A percentile compares a stretch with the other conserved stretches of the same genome.
Evolutionary conservation across 2,329 filamentous ascomycete species (phyloP).

Genomic region (Aureobasidium sp.): DNA sequence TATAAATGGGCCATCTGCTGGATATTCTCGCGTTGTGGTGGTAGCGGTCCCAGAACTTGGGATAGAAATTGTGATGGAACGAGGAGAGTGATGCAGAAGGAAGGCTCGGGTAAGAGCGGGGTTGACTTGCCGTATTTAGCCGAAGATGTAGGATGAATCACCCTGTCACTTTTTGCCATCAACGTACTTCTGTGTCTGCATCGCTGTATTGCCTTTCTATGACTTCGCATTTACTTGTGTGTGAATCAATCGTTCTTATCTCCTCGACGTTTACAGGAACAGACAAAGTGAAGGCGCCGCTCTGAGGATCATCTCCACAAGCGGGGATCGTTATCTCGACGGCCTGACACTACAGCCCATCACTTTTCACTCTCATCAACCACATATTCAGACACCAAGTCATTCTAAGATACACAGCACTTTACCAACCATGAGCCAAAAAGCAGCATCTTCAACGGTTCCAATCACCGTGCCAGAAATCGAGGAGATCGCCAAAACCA

Average conservation of each 20-base stretch:
- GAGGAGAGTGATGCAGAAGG: background rate
- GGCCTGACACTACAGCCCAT: background rate
- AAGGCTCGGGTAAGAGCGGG: background rate
- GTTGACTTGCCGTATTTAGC: background rate
- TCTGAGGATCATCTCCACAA: background rate
- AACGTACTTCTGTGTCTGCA: too few relatives aligned
- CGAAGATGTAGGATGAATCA: background rate
- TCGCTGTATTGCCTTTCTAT: background rate
- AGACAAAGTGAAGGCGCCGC: background rate
- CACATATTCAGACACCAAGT: background rate
- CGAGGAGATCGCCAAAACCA: conserved; percentile 9
- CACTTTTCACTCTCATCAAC: too few relatives aligned
- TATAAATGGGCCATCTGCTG: too few relatives aligned
- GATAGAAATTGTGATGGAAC: background rate
- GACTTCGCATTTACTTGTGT: background rate
- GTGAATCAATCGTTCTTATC: too few relatives aligned
- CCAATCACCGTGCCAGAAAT: conserved; percentile 15
- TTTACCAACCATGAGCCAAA: background rate
- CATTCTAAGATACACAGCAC: background rate
- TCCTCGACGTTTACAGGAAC: background rate
- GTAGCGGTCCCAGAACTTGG: too few relatives aligned
- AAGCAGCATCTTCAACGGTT: background rate
- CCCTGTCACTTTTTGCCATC: background rate
- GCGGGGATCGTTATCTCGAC: background rate
- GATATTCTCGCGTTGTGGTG: too few relatives aligned